phyloP scores from a whole-genome alignment of 208 protist genomes.

The Borovskyia barvae region DNA sequence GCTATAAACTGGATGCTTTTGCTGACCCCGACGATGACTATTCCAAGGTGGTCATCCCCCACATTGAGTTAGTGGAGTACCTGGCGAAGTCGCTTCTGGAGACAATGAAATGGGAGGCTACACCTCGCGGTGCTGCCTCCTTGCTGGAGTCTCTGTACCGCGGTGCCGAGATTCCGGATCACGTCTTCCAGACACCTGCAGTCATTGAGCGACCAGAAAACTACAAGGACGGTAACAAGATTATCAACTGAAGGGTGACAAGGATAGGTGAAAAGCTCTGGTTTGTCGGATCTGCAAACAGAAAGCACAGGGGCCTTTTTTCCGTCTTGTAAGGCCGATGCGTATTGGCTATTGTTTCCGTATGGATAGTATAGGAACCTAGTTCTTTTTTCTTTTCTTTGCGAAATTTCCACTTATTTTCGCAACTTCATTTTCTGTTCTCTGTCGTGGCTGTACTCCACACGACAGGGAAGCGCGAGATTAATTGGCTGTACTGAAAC shows the following conservation, averaged over 20 bases:
- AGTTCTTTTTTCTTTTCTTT: conserved; percentile 16
- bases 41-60: conserved; percentile 87
- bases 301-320: conserved; percentile 2
- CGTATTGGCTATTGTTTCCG: too few relatives aligned
- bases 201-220: conserved; percentile 81
- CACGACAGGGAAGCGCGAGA: conserved; percentile 9
- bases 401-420: conserved; percentile 4
- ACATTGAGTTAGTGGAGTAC: conserved; percentile 85
- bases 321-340: too few relatives aligned
- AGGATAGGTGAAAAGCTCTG: too few relatives aligned
- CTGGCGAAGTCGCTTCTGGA: conserved; percentile 84
- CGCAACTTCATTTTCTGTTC: conserved; percentile 6
- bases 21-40: conserved; percentile 90
- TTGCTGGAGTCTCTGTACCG: conserved; percentile 90
- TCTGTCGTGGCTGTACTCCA: conserved; percentile 6
- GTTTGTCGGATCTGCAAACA: too few relatives aligned
- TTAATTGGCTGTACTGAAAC: neutral
- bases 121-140: conserved; percentile 80
- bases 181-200: conserved; percentile 88
- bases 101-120: conserved; percentile 90
- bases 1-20: conserved; percentile 80
- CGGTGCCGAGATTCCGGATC: conserved; percentile 84
- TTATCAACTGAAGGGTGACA: conserved; percentile 40
- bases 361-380: conserved; percentile 21
- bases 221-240: conserved; percentile 80